Percentiles rank a stretch among this genome's conserved stretches.
Evolutionary conservation across 2,329 filamentous ascomycete genomes (phyloP).

Genomic region (Hymenoscyphus scutula): DNA sequence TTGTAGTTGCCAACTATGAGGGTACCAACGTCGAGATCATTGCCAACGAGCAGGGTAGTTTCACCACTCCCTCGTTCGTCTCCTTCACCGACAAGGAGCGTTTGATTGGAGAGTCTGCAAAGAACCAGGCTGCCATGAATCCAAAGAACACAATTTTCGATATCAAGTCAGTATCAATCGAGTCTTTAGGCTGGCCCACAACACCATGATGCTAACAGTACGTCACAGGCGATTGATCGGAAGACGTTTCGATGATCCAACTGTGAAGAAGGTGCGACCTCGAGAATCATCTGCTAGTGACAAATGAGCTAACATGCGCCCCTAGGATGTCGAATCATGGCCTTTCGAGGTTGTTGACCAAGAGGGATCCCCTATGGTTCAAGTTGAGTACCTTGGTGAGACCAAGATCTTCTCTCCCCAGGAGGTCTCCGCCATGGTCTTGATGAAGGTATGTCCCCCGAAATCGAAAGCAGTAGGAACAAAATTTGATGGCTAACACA

Average conservation of each 20-base stretch:
- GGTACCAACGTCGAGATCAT: conserved; percentile 99
- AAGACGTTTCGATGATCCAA: conserved; percentile 89
- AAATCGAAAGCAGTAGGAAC: background rate
- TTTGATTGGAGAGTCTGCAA: conserved; percentile 98
- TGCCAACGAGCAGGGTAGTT: conserved; percentile 99
- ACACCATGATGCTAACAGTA: conserved; percentile 15
- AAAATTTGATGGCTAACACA: conserved; percentile 2
- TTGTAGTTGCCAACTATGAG: conserved; percentile 88
- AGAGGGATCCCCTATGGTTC: conserved; percentile 81
- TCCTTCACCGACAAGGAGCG: conserved; percentile 99
- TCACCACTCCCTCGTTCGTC: conserved; percentile 98
- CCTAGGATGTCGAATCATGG: conserved; percentile 81
- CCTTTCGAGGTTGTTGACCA: conserved; percentile 97
- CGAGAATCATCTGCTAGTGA: background rate
- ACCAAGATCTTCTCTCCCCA: conserved; percentile 95
- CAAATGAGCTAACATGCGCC: background rate
- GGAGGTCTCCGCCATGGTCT: conserved; percentile 98
- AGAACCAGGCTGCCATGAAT: conserved; percentile 99
- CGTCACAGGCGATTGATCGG: conserved; percentile 85
- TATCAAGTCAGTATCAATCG: conserved; percentile 74
- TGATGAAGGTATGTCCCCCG: conserved; percentile 72
- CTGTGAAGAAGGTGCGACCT: conserved; percentile 74
- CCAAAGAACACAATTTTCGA: conserved; percentile 97
- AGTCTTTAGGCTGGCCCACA: background rate
- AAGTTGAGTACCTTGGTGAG: conserved; percentile 95